A percentile compares a stretch with the other conserved stretches of the same genome.
phyloP scores from a whole-genome alignment of 345 rosid species.

The Eucalyptus virginea region DNA sequence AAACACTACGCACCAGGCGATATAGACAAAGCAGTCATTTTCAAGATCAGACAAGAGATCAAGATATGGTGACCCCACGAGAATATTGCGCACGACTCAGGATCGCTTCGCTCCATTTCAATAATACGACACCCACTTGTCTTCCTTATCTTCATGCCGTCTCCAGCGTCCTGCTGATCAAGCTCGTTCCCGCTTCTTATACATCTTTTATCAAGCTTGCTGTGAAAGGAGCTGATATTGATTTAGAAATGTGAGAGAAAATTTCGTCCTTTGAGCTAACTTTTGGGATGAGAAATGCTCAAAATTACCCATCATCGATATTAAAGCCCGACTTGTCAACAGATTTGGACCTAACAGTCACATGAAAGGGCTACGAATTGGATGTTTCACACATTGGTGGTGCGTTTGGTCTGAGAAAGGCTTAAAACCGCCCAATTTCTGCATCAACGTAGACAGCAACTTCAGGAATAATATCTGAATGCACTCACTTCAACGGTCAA shows the following conservation, averaged over 20 bases:
- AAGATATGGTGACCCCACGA: background rate
- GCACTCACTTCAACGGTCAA: background rate
- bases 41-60: background rate
- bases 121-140: background rate
- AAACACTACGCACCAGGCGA: background rate
- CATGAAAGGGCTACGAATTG: background rate
- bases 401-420: too few species aligned
- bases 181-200: background rate
- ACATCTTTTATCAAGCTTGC: background rate
- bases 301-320: background rate
- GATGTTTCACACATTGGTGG: too few species aligned
- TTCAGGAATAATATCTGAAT: background rate
- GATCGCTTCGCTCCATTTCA: background rate
- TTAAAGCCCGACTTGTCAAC: too few species aligned
- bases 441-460: background rate
- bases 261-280: fast-evolving
- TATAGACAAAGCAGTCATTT: background rate
- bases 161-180: background rate
- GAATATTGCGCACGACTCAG: background rate
- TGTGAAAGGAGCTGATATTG: too few species aligned
- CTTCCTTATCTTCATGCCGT: background rate
- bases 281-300: background rate
- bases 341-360: background rate
- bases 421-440: background rate
- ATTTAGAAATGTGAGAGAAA: too few species aligned